Evolutionary conservation across 306 rosid species (phyloP).

Genomic region (apple (Malus domestica)): DNA sequence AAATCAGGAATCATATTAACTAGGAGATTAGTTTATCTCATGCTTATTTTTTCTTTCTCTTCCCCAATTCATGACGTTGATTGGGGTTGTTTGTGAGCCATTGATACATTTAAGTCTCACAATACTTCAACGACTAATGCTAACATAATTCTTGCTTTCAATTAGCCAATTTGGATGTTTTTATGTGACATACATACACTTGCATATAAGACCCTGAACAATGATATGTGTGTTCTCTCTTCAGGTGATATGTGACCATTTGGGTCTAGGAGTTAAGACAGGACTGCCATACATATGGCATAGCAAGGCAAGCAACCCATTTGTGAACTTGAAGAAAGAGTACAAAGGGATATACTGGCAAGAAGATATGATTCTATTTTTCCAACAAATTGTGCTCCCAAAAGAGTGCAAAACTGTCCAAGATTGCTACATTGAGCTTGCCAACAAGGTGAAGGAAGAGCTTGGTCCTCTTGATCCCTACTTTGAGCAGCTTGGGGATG

Average conservation of each 20-base stretch:
- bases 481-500: conserved; percentile 54
- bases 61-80: no score
- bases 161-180: background rate
- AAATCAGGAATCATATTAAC: no score
- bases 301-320: conserved; percentile 54
- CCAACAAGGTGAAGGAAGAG: conserved; percentile 34
- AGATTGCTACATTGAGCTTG: conserved; percentile 39
- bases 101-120: background rate
- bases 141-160: background rate
- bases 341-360: conserved; percentile 45
- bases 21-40: no score
- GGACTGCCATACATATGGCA: conserved; percentile 46
- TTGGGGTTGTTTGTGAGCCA: background rate
- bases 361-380: conserved; percentile 41
- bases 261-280: conserved; percentile 35
- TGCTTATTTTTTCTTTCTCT: no score
- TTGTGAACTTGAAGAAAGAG: conserved; percentile 38
- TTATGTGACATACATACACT: background rate
- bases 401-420: conserved; percentile 33
- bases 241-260: conserved; percentile 44
- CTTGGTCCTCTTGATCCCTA: conserved; percentile 33
- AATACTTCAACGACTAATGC: no score
- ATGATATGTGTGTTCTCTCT: background rate
- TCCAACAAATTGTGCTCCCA: conserved; percentile 27
- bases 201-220: background rate